Percentiles rank a stretch among this genome's conserved stretches.
Evolutionary conservation across 1,284 basidiomycete genomes (phyloP).

Genomic region (Ceratobasidium theobromae): DNA sequence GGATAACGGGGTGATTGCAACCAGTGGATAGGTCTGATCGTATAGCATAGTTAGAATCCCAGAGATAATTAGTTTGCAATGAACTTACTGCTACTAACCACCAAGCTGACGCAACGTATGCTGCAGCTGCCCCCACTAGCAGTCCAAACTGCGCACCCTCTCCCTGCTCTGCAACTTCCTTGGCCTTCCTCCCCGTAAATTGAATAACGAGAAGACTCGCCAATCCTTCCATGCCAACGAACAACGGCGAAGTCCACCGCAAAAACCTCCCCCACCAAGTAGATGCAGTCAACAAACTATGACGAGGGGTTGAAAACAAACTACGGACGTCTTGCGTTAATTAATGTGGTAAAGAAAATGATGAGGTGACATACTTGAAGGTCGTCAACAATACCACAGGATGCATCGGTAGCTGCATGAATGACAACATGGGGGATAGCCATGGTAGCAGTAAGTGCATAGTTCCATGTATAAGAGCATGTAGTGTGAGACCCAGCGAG

Average conservation of each 20-base stretch:
- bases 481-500: conserved; percentile 72
- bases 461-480: conserved; percentile 38
- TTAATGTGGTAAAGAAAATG: conserved; percentile 54
- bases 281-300: conserved; percentile 49
- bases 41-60: background rate
- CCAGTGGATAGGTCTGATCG: conserved; percentile 68
- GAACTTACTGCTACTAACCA: conserved; percentile 72
- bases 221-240: conserved; percentile 79
- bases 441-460: conserved; percentile 34
- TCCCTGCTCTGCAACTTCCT: conserved; percentile 64
- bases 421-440: conserved; percentile 59
- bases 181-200: conserved; percentile 65
- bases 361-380: conserved; percentile 58
- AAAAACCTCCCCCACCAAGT: conserved; percentile 73
- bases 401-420: conserved; percentile 78
- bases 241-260: conserved; percentile 70
- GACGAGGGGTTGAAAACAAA: conserved; percentile 41
- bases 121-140: conserved; percentile 68
- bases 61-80: background rate
- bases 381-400: conserved; percentile 75
- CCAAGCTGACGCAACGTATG: conserved; percentile 75
- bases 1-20: conserved; percentile 78
- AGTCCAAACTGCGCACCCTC: conserved; percentile 74
- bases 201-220: conserved; percentile 81
- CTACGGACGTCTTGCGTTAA: conserved; percentile 49